Evolutionary conservation across 768 basidiomycete genomes (phyloP), one percentile per base, ranked within the genome.

Genomic region (Termitomyces sp.): DNA sequence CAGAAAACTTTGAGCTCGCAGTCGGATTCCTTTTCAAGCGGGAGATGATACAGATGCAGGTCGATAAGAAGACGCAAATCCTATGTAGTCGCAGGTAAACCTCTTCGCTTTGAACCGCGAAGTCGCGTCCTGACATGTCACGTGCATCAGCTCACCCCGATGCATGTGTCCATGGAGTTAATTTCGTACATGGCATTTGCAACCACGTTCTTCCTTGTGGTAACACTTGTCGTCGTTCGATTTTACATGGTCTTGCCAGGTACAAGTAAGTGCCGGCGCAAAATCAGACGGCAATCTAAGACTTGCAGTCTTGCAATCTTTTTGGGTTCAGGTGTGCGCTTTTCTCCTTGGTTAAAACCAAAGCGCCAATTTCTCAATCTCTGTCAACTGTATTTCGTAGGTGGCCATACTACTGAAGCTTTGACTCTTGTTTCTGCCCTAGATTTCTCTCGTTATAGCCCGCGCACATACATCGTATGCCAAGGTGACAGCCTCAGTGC

Each of bases 321-420:
- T 67, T 82, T 98, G 13, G 96, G 96, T 58, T 98, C 96, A 70
- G 95, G 95, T 91, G 67, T 68, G 79, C 23, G 79, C 23, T 58
- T 43, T 16, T 53, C 38, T 32, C 20, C n/a, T n/a, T 41, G n/a
- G 5, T 53, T 5, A 23, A 52, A 48, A 10, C 38, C 44, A 10
- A n/a, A 43, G n/a, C n/a, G n/a, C n/a, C 20, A 20, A 41, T n/a
- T 41, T 41, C 18, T 18, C 3, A 18, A 20, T 36, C 30, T 41
- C 58, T 20, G 58, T 57, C 7, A 47, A 61, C 44, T 63, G 60
- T 56, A 20, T 55, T 50, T 46, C 40, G 36, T 68, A 98, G 96
- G 97, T 48, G 97, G 97, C 0, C 97, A 99, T 74, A 97, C 95
- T 16, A 86, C 82, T 61, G 97, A 99, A 77, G 89, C 88, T 46